Percentiles rank a stretch among this genome's conserved stretches.
Evolutionary conservation across 345 rosid species (phyloP).

Genomic region (Fremontodendron californicum): DNA sequence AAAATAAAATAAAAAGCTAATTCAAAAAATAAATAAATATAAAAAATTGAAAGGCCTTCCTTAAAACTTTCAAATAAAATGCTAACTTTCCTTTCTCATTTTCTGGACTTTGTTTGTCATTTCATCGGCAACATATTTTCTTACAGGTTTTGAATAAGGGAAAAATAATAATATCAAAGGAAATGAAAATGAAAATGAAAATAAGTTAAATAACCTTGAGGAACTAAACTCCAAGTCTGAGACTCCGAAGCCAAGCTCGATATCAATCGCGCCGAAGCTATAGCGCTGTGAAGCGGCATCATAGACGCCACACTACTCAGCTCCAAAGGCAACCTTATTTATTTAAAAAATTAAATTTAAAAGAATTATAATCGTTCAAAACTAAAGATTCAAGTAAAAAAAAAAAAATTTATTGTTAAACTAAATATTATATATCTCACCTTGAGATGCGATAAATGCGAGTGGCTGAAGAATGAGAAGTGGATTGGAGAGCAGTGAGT

Average conservation of each 20-base stretch:
- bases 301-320: constrained; percentile 48
- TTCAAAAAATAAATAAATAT: no score
- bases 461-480: constrained; percentile 30
- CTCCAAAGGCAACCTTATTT: constrained; percentile 52
- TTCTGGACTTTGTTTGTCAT: neutral
- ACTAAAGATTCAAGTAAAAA: neutral
- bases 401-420: neutral
- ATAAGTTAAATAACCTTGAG: constrained; percentile 48
- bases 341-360: neutral
- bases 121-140: neutral
- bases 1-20: no score
- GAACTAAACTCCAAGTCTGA: constrained; percentile 63
- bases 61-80: neutral
- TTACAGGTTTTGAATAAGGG: neutral
- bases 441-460: constrained; percentile 41
- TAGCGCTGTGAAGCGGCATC: constrained; percentile 63
- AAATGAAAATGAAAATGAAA: neutral
- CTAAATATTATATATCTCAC: constrained; percentile 15
- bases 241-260: constrained; percentile 60
- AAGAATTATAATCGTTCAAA: neutral
- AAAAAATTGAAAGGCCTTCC: neutral
- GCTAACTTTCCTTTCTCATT: neutral
- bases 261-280: constrained; percentile 57
- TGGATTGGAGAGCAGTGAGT: constrained; percentile 27
- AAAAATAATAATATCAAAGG: no score